Evolutionary conservation across 163 green algal genomes (phyloP), one percentile per base, ranked within the genome.

Genomic region (Chlamydomonas reinhardtii): DNA sequence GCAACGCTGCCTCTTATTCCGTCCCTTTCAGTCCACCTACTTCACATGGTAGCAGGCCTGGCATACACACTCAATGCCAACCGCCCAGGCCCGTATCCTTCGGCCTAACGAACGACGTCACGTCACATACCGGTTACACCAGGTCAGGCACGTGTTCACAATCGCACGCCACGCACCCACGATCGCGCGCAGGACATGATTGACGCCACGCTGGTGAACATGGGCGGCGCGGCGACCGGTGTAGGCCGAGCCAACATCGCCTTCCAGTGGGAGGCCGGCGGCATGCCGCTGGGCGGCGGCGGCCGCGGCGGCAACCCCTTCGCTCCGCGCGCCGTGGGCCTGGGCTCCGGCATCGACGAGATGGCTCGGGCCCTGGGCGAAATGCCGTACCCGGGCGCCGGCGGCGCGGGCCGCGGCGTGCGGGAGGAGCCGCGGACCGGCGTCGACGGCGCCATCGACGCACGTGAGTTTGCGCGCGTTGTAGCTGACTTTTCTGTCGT

Each of bases 341-440:
- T 48, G 39, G 8, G 39, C 39, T 5, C 39, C 39, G 39, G 5
- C 39, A 14, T 1, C 20, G 62, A 16, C 35, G 59, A 74, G 37
- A 37, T 29, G 24, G 76, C 22, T 4, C 25, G 43, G 32, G 29
- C 52, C 0, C 43, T 61, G 12, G 61, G 35, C 31, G 48, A 56
- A 56, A 72, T 82, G 48, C 32, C 65, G 14, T 76, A 71, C 64
- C 62, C 73, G 0, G 73, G 73, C 61, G 64, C 14, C 24, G 62
- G 35, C 34, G 62, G 73, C 9, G 64, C 24, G 25, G 71, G 34
- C n/a, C 70, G 70, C 4, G 82, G 82, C n/a, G 72, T 88, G 59
- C 72, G 82, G 12, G 82, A 88, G 59, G 82, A 88, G 72, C 59
- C 82, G 73, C 71, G 82, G 15, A 31, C 43, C 14, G 71, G 43